Evolutionary conservation across 129 eudicot species (phyloP).

Genomic region (Pseudognaphalium luteoalbum): DNA sequence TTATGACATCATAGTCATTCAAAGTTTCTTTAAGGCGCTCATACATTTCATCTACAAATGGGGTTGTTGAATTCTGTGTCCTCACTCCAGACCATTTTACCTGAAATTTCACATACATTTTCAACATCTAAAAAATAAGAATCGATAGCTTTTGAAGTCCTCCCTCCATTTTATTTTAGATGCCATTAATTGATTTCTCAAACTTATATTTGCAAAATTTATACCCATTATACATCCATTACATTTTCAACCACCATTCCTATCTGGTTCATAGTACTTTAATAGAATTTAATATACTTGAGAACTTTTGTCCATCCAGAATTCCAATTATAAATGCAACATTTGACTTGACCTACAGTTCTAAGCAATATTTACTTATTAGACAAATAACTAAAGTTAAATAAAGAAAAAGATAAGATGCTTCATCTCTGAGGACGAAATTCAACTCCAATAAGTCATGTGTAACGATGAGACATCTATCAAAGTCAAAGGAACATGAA

Average conservation of each 20-base stretch:
- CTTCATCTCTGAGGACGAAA: no score
- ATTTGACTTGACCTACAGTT: background rate
- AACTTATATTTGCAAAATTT: background rate
- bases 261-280: background rate
- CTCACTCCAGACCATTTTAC: constrained; percentile 82
- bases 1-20: constrained; percentile 74
- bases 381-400: background rate
- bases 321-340: background rate
- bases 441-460: no score
- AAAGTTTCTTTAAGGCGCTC: constrained; percentile 67
- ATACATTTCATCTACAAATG: constrained; percentile 87
- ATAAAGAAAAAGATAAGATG: no score
- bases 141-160: background rate
- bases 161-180: background rate
- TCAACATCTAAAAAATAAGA: constrained; percentile 11
- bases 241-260: background rate
- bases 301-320: background rate
- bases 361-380: no score
- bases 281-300: background rate
- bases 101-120: constrained; percentile 36
- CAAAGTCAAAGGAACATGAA: background rate
- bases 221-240: background rate
- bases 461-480: background rate
- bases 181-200: background rate
- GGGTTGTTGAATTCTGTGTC: constrained; percentile 74